Percentiles rank a stretch among this genome's conserved stretches.
These are phyloP conservation scores for Chalciporus sp. DNA, from an alignment of 1,284 basidiomycete species.

Conservation along the genomic window DNA sequence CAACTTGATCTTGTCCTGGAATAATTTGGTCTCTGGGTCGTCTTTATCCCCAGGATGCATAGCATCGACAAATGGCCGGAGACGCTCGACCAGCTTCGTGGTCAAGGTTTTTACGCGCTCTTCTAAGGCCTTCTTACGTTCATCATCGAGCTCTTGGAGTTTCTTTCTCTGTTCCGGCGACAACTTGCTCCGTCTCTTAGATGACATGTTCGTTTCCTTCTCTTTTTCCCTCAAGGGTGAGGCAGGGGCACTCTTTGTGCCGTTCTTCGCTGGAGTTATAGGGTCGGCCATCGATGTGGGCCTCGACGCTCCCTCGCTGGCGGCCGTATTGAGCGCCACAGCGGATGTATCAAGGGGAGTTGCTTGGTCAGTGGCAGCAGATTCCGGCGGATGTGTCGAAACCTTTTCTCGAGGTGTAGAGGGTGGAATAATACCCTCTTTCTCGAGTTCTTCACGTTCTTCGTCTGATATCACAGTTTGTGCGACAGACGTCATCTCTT, in stretches of 20 bases:
- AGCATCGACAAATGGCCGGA: constrained; percentile 89
- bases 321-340: constrained; percentile 21
- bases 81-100: constrained; percentile 78
- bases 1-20: constrained; percentile 75
- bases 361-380: constrained; percentile 11
- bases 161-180: constrained; percentile 86
- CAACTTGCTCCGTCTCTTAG: constrained; percentile 60
- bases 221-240: constrained; percentile 37
- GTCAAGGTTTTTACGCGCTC: constrained; percentile 74
- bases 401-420: constrained; percentile 22
- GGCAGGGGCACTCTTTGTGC: constrained; percentile 28
- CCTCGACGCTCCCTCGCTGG: constrained; percentile 22
- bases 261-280: constrained; percentile 23
- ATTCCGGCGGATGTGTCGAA: constrained; percentile 25
- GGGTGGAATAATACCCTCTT: constrained; percentile 48
- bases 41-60: constrained; percentile 84
- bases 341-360: constrained; percentile 15
- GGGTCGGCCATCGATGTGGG: constrained; percentile 18
- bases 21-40: constrained; percentile 81
- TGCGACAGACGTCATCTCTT: constrained; percentile 84
- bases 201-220: constrained; percentile 23
- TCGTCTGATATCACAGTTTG: constrained; percentile 87
- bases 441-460: constrained; percentile 87
- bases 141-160: constrained; percentile 77
- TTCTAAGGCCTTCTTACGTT: constrained; percentile 79